These are phyloP conservation scores for Sisymbrium irio DNA, from an alignment of 345 rosid genomes.

Conservation along the genomic window DNA sequence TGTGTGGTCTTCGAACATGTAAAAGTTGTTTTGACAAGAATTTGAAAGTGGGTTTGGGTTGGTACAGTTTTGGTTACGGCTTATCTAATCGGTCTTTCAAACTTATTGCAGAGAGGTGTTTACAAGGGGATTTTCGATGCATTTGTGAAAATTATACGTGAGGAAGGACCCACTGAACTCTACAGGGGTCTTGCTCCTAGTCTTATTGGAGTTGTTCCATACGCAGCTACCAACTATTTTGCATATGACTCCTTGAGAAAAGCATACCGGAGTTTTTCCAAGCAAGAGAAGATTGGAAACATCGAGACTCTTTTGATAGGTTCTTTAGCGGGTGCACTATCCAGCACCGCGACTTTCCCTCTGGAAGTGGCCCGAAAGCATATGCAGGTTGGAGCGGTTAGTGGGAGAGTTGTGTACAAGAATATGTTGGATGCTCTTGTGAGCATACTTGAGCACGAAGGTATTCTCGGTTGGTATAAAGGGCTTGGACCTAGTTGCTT, in stretches of 20 bases:
- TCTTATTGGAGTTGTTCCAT: slow-evolving; percentile 91
- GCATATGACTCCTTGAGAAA: slow-evolving; percentile 85
- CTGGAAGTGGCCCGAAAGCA: slow-evolving; percentile 97
- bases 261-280: slow-evolving; percentile 57
- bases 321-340: slow-evolving; percentile 80
- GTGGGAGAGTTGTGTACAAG: slow-evolving; percentile 85
- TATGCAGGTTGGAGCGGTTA: slow-evolving; percentile 94
- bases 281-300: slow-evolving; percentile 86
- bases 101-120: slow-evolving; percentile 60
- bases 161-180: slow-evolving; percentile 85
- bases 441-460: slow-evolving; percentile 78
- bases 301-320: slow-evolving; percentile 87
- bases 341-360: slow-evolving; percentile 92
- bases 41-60: not conserved
- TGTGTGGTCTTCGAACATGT: not conserved
- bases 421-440: slow-evolving; percentile 81
- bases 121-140: slow-evolving; percentile 79
- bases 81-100: not conserved
- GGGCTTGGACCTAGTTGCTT: slow-evolving; percentile 95
- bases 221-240: slow-evolving; percentile 87
- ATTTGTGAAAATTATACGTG: slow-evolving; percentile 63
- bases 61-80: not conserved
- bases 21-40: not conserved
- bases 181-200: slow-evolving; percentile 96
- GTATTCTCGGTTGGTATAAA: slow-evolving; percentile 74